Conservation (phyloP, 2,329 filamentous ascomycete species). For the Diaporthe vaccinii region DNA sequence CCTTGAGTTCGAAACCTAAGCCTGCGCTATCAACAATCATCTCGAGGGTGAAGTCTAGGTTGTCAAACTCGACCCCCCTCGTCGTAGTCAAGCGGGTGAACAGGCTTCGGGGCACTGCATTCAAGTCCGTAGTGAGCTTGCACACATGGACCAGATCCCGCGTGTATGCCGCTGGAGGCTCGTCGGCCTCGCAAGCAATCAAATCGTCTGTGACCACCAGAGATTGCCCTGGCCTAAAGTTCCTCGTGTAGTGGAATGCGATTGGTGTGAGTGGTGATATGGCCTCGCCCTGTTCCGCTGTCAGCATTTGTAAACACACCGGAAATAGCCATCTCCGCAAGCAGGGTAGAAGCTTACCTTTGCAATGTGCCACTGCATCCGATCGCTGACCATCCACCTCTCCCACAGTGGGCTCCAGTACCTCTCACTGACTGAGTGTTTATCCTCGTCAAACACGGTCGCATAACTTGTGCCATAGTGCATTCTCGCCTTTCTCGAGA, state of each 20-base stretch:
- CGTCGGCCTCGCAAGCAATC: conserved; percentile 80
- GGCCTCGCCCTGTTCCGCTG: conserved; percentile 72
- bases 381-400: conserved; percentile 84
- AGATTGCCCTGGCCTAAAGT: conserved; percentile 84
- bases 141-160: conserved; percentile 79
- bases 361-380: conserved; percentile 89
- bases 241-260: conserved; percentile 87
- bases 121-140: conserved; percentile 84
- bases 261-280: conserved; percentile 81
- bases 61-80: conserved; percentile 84
- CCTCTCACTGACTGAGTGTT: conserved; percentile 78
- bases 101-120: conserved; percentile 78
- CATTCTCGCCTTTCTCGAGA: conserved; percentile 79
- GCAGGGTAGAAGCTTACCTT: conserved; percentile 66
- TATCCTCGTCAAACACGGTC: conserved; percentile 82
- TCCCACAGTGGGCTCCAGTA: conserved; percentile 88
- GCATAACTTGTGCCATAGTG: conserved; percentile 87
- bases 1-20: conserved; percentile 82
- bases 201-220: conserved; percentile 84
- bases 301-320: conserved; percentile 1
- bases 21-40: conserved; percentile 86
- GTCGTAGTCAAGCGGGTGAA: conserved; percentile 85
- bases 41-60: conserved; percentile 84
- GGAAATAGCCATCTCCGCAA: not conserved
- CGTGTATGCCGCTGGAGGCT: conserved; percentile 71